Percentiles rank a stretch among this genome's conserved stretches.
Conservation (phyloP, 805 yeast species). For the Millerozyma acaciae region DNA sequence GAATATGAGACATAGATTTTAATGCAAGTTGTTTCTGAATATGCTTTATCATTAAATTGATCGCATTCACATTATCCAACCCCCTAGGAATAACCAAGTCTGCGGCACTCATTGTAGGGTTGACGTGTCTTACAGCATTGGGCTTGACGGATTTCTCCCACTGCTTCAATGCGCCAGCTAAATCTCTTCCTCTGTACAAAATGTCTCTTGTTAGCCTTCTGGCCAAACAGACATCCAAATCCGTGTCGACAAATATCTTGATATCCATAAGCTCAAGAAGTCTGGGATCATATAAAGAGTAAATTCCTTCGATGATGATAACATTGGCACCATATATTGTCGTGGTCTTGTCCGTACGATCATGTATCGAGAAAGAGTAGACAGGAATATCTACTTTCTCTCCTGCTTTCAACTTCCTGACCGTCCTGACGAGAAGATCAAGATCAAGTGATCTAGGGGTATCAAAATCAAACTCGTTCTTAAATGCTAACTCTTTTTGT, state of each 20-base stretch:
- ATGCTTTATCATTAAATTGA: slow-evolving; percentile 74
- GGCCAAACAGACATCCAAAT: slow-evolving; percentile 86
- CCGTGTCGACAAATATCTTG: slow-evolving; percentile 90
- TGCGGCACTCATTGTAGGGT: slow-evolving; percentile 74
- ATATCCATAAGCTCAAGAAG: slow-evolving; percentile 75
- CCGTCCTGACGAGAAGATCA: slow-evolving; percentile 62
- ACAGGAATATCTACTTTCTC: slow-evolving; percentile 39
- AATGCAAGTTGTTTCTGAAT: slow-evolving; percentile 63
- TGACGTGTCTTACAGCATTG: slow-evolving; percentile 70
- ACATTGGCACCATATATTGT: slow-evolving; percentile 93
- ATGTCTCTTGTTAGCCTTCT: slow-evolving; percentile 86
- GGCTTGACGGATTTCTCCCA: slow-evolving; percentile 94
- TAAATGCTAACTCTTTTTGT: slow-evolving; percentile 60
- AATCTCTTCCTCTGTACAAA: slow-evolving; percentile 78
- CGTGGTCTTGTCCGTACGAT: slow-evolving; percentile 56
- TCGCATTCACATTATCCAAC: slow-evolving; percentile 75
- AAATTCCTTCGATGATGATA: slow-evolving; percentile 87
- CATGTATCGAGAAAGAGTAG: slow-evolving; percentile 69
- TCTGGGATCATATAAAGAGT: slow-evolving; percentile 70
- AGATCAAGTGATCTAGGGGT: slow-evolving; percentile 80
- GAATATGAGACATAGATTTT: slow-evolving; percentile 67
- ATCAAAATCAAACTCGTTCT: slow-evolving; percentile 79
- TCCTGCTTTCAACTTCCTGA: slow-evolving; percentile 68
- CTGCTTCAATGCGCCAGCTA: slow-evolving; percentile 76
- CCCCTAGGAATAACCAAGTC: slow-evolving; percentile 92